Evolutionary conservation across 2,329 filamentous ascomycete genomes (phyloP).

Genomic region (Elsinoe necatrix): DNA sequence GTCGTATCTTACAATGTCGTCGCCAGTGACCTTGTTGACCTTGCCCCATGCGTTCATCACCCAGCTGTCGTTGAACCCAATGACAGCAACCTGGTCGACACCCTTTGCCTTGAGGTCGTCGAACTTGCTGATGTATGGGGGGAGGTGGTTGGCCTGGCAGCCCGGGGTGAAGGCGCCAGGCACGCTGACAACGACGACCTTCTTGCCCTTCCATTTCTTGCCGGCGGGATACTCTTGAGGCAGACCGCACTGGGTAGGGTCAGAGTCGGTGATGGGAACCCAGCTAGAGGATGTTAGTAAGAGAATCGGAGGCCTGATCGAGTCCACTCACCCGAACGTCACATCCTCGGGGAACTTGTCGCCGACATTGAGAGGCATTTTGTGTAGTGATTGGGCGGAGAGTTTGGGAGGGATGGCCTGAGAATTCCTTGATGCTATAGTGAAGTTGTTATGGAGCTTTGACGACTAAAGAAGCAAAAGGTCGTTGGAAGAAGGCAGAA

Average conservation of each 20-base stretch:
- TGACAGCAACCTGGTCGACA: slow-evolving; percentile 71
- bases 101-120: slow-evolving; percentile 67
- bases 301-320: no score
- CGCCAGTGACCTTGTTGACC: slow-evolving; percentile 65
- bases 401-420: neutral
- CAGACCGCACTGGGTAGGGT: slow-evolving; percentile 67
- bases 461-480: neutral
- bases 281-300: slow-evolving; percentile 44
- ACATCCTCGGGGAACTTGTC: slow-evolving; percentile 76
- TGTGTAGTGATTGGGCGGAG: slow-evolving; percentile 20
- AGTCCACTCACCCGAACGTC: slow-evolving; percentile 55
- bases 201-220: slow-evolving; percentile 64
- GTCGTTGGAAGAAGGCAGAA: neutral
- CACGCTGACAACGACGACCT: slow-evolving; percentile 61
- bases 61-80: slow-evolving; percentile 76
- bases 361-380: slow-evolving; percentile 65
- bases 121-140: slow-evolving; percentile 67
- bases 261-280: slow-evolving; percentile 65
- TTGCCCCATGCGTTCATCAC: slow-evolving; percentile 70
- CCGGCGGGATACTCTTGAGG: slow-evolving; percentile 71
- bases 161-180: slow-evolving; percentile 79
- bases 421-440: neutral
- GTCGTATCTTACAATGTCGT: slow-evolving; percentile 50
- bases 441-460: neutral
- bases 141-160: slow-evolving; percentile 73